These are phyloP conservation scores for Eucalyptus cloeziana DNA, from an alignment of 345 rosid genomes.

Conservation along the genomic window DNA sequence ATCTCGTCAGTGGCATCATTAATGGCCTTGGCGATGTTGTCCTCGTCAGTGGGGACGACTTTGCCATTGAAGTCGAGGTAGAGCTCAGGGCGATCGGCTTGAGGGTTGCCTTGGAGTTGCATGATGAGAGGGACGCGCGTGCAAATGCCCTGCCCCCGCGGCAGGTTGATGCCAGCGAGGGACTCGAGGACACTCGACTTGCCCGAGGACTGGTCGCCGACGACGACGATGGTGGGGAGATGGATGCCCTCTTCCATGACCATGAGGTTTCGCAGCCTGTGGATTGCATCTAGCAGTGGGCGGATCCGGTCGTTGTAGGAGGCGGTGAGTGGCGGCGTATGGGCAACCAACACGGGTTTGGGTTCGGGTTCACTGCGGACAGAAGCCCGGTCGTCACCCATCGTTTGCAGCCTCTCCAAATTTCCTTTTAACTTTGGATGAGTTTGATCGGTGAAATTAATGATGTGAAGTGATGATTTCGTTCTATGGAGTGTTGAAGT, in stretches of 20 bases:
- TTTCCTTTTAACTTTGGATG: neutral
- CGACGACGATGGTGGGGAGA: constrained; percentile 42
- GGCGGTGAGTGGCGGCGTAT: neutral
- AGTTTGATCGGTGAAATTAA: neutral
- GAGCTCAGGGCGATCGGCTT: constrained; percentile 7
- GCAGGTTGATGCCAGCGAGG: neutral
- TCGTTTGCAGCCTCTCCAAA: neutral
- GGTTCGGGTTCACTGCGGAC: neutral
- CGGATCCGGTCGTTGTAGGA: constrained; percentile 28
- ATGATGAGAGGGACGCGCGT: constrained; percentile 45
- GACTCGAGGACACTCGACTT: constrained; percentile 31
- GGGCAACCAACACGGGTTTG: neutral
- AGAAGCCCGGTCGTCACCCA: neutral
- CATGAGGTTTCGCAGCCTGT: constrained; percentile 21
- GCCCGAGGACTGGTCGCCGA: constrained; percentile 44
- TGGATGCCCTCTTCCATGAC: constrained; percentile 33
- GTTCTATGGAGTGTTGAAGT: neutral
- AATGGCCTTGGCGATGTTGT: constrained; percentile 12
- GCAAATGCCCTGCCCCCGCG: constrained; percentile 23
- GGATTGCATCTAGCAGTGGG: constrained; percentile 35
- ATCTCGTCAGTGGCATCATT: constrained; percentile 21
- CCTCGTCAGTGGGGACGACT: constrained; percentile 2
- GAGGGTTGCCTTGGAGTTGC: constrained; percentile 18
- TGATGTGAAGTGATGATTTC: neutral
- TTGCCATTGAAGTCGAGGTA: constrained; percentile 16